Evolutionary conservation across 495 filamentous ascomycete genomes (phyloP).

Genomic region (Chaetomium fimeti): DNA sequence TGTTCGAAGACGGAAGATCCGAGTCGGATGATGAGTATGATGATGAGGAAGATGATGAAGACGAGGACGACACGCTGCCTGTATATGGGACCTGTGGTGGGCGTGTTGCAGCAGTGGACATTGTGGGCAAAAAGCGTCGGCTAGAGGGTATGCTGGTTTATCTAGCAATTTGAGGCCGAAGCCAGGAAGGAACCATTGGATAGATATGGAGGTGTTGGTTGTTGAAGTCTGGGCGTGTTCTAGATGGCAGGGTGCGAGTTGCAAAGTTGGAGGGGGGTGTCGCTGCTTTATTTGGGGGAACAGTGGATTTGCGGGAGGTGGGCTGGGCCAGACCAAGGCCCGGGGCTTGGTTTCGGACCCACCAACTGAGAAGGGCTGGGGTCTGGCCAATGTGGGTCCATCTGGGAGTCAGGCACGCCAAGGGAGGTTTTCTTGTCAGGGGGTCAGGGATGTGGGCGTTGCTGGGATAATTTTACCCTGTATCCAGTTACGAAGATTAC

Average conservation of each 20-base stretch:
- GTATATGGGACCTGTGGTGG: constrained; percentile 41
- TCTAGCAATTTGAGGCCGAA: constrained; percentile 15
- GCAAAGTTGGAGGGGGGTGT: constrained; percentile 6
- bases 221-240: constrained; percentile 14
- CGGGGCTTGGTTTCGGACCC: constrained; percentile 14
- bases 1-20: constrained; percentile 31
- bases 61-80: constrained; percentile 36
- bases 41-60: constrained; percentile 23
- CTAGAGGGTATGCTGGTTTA: constrained; percentile 4
- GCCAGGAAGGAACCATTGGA: constrained; percentile 17
- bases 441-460: constrained; percentile 3
- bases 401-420: constrained; percentile 1
- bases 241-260: constrained; percentile 1
- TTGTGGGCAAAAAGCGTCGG: constrained; percentile 23
- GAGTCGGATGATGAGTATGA: constrained; percentile 36
- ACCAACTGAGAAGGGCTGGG: constrained; percentile 17
- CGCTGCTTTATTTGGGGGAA: constrained; percentile 16
- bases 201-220: background rate
- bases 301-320: constrained; percentile 12
- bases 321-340: constrained; percentile 32
- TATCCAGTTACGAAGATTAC: background rate
- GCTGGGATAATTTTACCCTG: too few relatives aligned
- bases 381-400: background rate
- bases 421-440: constrained; percentile 22
- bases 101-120: constrained; percentile 29